Conservation (phyloP, 352 stramenopile species). For the Phytophthora pinifolia region DNA sequence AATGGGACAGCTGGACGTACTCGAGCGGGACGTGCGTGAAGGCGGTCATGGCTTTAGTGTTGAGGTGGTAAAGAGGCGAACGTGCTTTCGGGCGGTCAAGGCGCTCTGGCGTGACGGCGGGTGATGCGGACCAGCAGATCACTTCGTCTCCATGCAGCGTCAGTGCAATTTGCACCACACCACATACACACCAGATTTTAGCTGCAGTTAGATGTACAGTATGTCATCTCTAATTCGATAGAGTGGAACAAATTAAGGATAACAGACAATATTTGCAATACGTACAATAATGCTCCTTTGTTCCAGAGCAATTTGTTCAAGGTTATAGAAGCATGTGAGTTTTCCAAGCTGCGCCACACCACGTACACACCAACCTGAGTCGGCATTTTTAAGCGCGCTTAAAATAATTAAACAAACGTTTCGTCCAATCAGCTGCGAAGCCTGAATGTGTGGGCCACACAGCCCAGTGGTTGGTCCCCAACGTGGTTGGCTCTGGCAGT, state of each 20-base stretch:
- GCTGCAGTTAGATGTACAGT: too few species aligned
- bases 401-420: neutral
- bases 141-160: conserved; percentile 24
- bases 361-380: conserved; percentile 1
- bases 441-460: too few species aligned
- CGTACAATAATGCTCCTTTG: too few species aligned
- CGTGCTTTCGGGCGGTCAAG: conserved; percentile 8
- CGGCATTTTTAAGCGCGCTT: conserved; percentile 29
- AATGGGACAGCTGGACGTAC: conserved; percentile 20
- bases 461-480: conserved; percentile 34
- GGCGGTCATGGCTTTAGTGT: conserved; percentile 22
- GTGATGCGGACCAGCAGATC: conserved; percentile 26
- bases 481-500: conserved; percentile 14
- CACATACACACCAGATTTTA: conserved; percentile 3
- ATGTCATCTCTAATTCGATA: too few species aligned
- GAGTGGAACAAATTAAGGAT: too few species aligned
- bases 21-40: conserved; percentile 41
- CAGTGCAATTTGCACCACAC: too few species aligned
- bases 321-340: too few species aligned
- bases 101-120: conserved; percentile 5
- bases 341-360: conserved; percentile 9
- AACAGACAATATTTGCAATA: too few species aligned
- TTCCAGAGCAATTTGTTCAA: too few species aligned
- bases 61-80: conserved; percentile 1
- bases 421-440: too few species aligned